These are phyloP conservation scores for Populus deltoides DNA, from an alignment of 345 rosid genomes.

Conservation along the genomic window DNA sequence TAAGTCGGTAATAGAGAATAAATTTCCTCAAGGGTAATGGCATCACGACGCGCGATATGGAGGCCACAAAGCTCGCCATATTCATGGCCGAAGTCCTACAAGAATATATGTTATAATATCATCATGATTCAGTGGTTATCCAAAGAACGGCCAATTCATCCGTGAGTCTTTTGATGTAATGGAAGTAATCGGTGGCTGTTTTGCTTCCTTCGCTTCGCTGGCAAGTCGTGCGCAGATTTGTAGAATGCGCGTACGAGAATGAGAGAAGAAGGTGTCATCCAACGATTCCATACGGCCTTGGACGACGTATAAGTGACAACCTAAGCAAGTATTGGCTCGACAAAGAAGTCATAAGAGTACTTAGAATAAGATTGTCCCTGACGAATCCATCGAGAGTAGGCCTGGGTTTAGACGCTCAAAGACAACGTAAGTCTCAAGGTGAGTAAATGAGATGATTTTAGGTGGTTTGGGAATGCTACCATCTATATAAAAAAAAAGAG, in stretches of 20 bases:
- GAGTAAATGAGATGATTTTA: neutral
- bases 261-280: no score
- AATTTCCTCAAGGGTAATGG: no score
- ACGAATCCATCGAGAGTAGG: neutral
- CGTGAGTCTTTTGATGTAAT: neutral
- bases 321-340: neutral
- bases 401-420: neutral
- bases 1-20: neutral
- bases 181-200: no score
- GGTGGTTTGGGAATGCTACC: neutral
- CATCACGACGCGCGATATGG: no score
- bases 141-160: neutral
- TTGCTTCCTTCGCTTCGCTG: neutral
- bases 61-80: no score
- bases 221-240: no score
- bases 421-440: neutral
- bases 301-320: neutral
- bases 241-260: fast-evolving
- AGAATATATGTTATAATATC: no score
- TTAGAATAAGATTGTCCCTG: neutral
- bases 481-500: no score
- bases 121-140: neutral
- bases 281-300: no score
- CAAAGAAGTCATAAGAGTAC: neutral
- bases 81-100: no score